Base-by-base conservation (phyloP, 2,329 filamentous ascomycete species). In the Fusarium staphyleae region DNA sequence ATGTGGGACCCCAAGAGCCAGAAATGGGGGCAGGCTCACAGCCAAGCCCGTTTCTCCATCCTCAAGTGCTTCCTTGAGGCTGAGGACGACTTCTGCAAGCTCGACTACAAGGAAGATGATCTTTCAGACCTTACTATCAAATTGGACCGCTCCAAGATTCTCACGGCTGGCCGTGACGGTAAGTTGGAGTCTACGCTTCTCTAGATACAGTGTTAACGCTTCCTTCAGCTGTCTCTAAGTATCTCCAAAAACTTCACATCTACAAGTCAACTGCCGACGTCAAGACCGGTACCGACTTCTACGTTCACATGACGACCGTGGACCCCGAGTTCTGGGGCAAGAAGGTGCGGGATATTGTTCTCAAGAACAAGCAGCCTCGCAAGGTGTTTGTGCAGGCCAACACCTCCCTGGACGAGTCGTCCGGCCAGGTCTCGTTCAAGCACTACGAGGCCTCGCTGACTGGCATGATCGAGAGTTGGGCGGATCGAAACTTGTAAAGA, bases 321-420 rank as follows among this genome's bases (percentile, higher is more conserved):
- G 89, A 89, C 52, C 76, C 86, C 45, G 87, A 90, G 32, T 97
- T 90, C 78, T 97, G 91, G 84, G 91, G 88, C 48, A 86, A 84
- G 60, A 88, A 88, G 75, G 85, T 97, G 19, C 82, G 93, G 50
- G 85, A 89, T 39, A 83, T 90, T 55, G 89, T 93, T 18, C 74
- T 93, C 34, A 79, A 81, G 66, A 89, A 90, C 74, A 91, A 91
- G 77, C 88, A 90, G 74, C 89, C 90, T n/a, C 79, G 89, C 54
- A 93, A 93, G 79, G 88, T 97, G 36, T 97, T 96, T 77, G 91
- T 97, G 47, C 93, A 97, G 78, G 91, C 91, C 54, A 98, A 96
- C 74, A 97, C 93, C 0, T 82, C 87, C 50, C 70, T 95, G 33
- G 85, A 88, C 57, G 81, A 85, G 71, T 76, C 81, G 11, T 84